Base-by-base conservation (phyloP, 192 early-diverging fungal genomes). In the Rhizophlyctis rosea region DNA sequence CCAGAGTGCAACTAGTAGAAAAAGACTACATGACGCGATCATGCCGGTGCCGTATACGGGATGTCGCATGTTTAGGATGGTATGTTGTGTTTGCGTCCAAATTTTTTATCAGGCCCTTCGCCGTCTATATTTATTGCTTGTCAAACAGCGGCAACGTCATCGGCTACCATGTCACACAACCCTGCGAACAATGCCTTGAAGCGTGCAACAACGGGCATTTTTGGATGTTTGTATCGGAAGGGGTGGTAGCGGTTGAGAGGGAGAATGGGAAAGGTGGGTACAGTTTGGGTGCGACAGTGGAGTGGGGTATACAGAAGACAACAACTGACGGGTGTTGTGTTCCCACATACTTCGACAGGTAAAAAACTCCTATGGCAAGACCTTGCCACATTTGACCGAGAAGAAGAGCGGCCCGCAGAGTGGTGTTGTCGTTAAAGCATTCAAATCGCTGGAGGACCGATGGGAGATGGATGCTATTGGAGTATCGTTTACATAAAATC, bases 171-270 rank as follows among this genome's bases (percentile, higher is more conserved):
- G 89, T 90, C 18, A 85, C 87, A 2, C 83, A 84, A 62, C 88
- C 93, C 29, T 96, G 94, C 61, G 69, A 83, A 29, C 75, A 78
- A 14, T 96, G 94, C 60, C 74, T 96, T 52, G 87, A 91, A 49
- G 85, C 93, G n/a, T 90, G 90, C 68, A 94, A 98, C 76, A 98
- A 98, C 69, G 95, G 95, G 0, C 93, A 98, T 67, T 93, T 93
- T 73, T 96, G 93, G 93, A 97, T 96, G 94, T 96, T 96, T 18
- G 18, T 44, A 13, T 7, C 39, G 18, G 39, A 44, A 18, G 39
- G 39, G 18, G 39, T 44, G 7, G 39, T 44, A 7, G 18, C 39
- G 9, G 9, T 7, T 18, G 39, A 44, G 9, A 44, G 39, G 18
- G 7, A 44, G 9, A 18, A 44, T 44, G 39, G 9, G 39, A 44